Conservation (phyloP, 345 rosid genomes). For the Euphorbia pulcherrima region DNA sequence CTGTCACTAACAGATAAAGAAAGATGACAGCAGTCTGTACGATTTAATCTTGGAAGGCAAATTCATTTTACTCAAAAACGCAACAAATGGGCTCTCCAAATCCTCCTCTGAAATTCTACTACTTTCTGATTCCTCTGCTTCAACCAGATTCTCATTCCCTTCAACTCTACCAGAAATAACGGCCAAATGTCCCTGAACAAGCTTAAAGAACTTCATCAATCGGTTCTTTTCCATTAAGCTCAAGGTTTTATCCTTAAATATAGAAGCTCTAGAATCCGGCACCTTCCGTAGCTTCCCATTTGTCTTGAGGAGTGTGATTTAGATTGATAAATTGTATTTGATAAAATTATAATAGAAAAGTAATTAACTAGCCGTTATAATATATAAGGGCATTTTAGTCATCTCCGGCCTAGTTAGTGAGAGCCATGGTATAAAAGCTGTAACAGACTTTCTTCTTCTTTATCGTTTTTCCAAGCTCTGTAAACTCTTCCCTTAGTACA, state of each 20-base stretch:
- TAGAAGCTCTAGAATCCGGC: slow-evolving; percentile 75
- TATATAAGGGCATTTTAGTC: too few relatives aligned
- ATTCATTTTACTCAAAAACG: slow-evolving; percentile 64
- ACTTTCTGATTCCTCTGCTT: slow-evolving; percentile 14
- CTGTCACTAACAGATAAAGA: slow-evolving; percentile 26
- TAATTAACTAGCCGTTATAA: too few relatives aligned
- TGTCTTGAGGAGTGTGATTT: too few relatives aligned
- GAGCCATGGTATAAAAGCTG: too few relatives aligned
- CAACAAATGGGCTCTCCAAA: slow-evolving; percentile 64
- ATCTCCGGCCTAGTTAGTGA: too few relatives aligned
- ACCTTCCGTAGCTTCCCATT: slow-evolving; percentile 52
- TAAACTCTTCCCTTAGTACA: too few relatives aligned
- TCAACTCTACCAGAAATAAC: slow-evolving; percentile 6
- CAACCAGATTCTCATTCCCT: slow-evolving; percentile 9
- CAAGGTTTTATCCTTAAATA: slow-evolving; percentile 70
- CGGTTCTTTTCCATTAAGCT: slow-evolving; percentile 62
- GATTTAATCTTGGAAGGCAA: slow-evolving; percentile 73
- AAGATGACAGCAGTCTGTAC: slow-evolving; percentile 38
- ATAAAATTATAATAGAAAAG: too few relatives aligned
- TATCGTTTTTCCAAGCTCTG: too few relatives aligned
- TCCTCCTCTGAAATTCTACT: slow-evolving; percentile 53
- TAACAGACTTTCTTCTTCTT: too few relatives aligned
- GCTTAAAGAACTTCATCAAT: slow-evolving; percentile 76
- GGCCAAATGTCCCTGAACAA: slow-evolving; percentile 57
- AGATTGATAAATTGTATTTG: too few relatives aligned